Percentiles rank a stretch among this genome's conserved stretches.
phyloP scores from a whole-genome alignment of 2,329 filamentous ascomycete genomes.

The Calonectria pseudoreteaudii region DNA sequence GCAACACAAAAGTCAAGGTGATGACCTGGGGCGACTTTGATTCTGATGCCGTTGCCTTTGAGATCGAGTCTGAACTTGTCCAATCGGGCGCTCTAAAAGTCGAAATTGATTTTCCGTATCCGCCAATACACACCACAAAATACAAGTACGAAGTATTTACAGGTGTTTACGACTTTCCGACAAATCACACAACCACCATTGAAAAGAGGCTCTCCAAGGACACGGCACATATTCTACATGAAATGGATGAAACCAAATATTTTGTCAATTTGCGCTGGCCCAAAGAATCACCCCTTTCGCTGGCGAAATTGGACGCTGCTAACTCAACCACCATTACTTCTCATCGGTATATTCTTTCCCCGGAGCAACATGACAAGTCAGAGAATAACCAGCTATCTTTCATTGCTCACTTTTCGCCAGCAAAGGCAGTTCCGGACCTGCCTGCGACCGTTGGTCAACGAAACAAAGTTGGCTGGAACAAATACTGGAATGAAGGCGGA shows the following conservation, averaged over 20 bases:
- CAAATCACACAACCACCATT: constrained; percentile 52
- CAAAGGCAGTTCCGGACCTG: constrained; percentile 36
- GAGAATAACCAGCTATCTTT: constrained; percentile 39
- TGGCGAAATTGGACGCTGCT: constrained; percentile 35
- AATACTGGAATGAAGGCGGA: constrained; percentile 54
- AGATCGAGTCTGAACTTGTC: constrained; percentile 51
- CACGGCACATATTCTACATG: constrained; percentile 50
- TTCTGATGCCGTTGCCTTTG: constrained; percentile 51
- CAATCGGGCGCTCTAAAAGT: constrained; percentile 47
- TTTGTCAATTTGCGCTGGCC: constrained; percentile 53
- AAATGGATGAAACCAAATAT: constrained; percentile 52
- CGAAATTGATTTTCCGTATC: constrained; percentile 58
- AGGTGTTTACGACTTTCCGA: constrained; percentile 53
- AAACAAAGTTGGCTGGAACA: constrained; percentile 45
- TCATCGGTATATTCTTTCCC: constrained; percentile 49
- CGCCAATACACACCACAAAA: constrained; percentile 51
- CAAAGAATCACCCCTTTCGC: constrained; percentile 23
- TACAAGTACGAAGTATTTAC: constrained; percentile 59
- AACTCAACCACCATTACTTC: constrained; percentile 41
- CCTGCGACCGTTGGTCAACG: constrained; percentile 41
- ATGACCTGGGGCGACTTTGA: constrained; percentile 53
- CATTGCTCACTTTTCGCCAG: constrained; percentile 49
- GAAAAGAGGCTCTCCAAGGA: constrained; percentile 15
- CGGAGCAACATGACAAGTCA: background rate
- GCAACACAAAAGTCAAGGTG: constrained; percentile 47